Conservation (phyloP, 2,329 filamentous ascomycete species). For the Stagonosporopsis rhizophila region DNA sequence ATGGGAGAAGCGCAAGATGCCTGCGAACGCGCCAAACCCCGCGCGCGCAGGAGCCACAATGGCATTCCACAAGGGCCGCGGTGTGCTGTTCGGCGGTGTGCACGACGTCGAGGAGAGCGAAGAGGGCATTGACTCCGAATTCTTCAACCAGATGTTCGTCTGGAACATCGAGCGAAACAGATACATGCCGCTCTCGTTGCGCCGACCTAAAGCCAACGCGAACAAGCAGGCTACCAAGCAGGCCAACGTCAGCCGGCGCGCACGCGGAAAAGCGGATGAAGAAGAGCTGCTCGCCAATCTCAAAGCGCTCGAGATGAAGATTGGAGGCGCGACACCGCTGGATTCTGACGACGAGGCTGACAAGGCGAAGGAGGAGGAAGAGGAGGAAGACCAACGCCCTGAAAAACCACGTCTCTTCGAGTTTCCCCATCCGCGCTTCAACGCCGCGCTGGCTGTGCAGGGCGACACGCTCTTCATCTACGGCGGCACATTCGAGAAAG, state of each 20-base stretch:
- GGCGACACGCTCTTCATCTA: slow-evolving; percentile 94
- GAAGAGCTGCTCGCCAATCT: slow-evolving; percentile 88
- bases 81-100: slow-evolving; percentile 92
- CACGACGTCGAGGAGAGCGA: slow-evolving; percentile 91
- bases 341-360: slow-evolving; percentile 41
- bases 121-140: slow-evolving; percentile 95
- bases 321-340: slow-evolving; percentile 61
- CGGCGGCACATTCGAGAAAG: slow-evolving; percentile 93
- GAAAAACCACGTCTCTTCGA: slow-evolving; percentile 72
- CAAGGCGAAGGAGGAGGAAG: slow-evolving; percentile 44
- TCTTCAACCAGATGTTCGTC: slow-evolving; percentile 89
- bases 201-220: slow-evolving; percentile 73
- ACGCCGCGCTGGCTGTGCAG: slow-evolving; percentile 87
- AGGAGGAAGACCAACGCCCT: slow-evolving; percentile 61
- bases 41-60: slow-evolving; percentile 88
- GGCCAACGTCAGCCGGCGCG: slow-evolving; percentile 56
- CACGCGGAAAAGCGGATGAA: slow-evolving; percentile 86
- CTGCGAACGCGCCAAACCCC: slow-evolving; percentile 85
- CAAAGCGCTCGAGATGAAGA: slow-evolving; percentile 80
- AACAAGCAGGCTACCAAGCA: slow-evolving; percentile 62
- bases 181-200: slow-evolving; percentile 83
- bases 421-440: slow-evolving; percentile 89
- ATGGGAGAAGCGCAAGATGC: slow-evolving; percentile 94
- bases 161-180: slow-evolving; percentile 97
- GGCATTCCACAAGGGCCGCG: slow-evolving; percentile 90